A percentile compares a stretch with the other conserved stretches of the same genome.
These are phyloP conservation scores for Taiozyma sp. DNA, from an alignment of 1,139 yeast species.

Conservation along the genomic window DNA sequence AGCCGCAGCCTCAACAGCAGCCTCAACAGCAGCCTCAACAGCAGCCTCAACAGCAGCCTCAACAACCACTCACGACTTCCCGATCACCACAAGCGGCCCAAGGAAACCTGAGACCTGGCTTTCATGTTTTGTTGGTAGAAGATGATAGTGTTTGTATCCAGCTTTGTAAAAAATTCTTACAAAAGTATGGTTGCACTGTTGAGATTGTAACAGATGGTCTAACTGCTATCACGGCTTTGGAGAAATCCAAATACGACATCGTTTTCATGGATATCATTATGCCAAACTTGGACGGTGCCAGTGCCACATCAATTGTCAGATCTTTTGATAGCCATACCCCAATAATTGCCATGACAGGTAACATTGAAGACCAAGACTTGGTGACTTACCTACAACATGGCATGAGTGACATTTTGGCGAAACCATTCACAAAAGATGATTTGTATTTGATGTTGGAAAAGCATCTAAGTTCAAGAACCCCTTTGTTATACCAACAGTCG, in stretches of 20 bases:
- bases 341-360: constrained; percentile 92
- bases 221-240: constrained; percentile 79
- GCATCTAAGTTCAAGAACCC: constrained; percentile 43
- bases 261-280: constrained; percentile 92
- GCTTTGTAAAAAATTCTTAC: constrained; percentile 70
- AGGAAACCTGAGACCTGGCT: constrained; percentile 31
- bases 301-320: constrained; percentile 84
- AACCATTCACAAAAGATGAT: constrained; percentile 88
- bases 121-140: constrained; percentile 77
- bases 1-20: constrained; percentile 5
- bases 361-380: constrained; percentile 74
- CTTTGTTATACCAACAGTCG: constrained; percentile 30
- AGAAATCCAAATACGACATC: constrained; percentile 70
- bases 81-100: constrained; percentile 14
- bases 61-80: constrained; percentile 5
- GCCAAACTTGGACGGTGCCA: constrained; percentile 94
- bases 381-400: constrained; percentile 83
- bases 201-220: constrained; percentile 92
- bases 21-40: no score
- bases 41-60: neutral
- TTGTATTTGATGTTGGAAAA: constrained; percentile 70
- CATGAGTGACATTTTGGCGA: constrained; percentile 87
- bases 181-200: constrained; percentile 87
- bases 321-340: constrained; percentile 82
- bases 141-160: constrained; percentile 85